A percentile compares a stretch with the other conserved stretches of the same genome.
Evolutionary conservation across 108 stramenopile genomes (phyloP).

Genomic region (Asterionellopsis glacialis): DNA sequence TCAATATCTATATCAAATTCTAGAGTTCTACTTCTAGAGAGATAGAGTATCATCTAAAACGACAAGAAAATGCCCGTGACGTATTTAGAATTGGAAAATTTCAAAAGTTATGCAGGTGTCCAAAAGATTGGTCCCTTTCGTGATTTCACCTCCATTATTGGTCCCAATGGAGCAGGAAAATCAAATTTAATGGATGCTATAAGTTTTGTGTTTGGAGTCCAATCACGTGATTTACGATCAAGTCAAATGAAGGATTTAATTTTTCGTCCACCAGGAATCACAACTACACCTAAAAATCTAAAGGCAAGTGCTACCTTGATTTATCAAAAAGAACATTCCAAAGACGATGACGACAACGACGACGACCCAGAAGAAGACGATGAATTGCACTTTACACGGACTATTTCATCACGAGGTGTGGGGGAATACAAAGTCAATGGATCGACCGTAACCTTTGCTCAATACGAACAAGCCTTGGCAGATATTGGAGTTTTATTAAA

Average conservation of each 20-base stretch:
- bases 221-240: conserved; percentile 90
- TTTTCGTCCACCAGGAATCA: conserved; percentile 70
- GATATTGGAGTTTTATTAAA: conserved; percentile 96
- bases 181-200: conserved; percentile 92
- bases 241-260: conserved; percentile 92
- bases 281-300: conserved; percentile 20
- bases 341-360: too few species aligned
- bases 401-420: conserved; percentile 73
- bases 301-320: conserved; percentile 71
- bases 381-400: conserved; percentile 62
- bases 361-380: conserved; percentile 36
- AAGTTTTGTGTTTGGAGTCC: conserved; percentile 95
- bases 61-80: conserved; percentile 55
- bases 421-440: conserved; percentile 88
- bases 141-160: conserved; percentile 95
- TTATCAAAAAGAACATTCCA: conserved; percentile 47
- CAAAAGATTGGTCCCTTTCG: conserved; percentile 94
- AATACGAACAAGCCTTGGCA: conserved; percentile 81
- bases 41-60: too few species aligned
- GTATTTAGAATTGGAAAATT: conserved; percentile 95
- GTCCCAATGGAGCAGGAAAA: conserved; percentile 95
- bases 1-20: too few species aligned
- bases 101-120: conserved; percentile 96
- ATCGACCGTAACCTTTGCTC: conserved; percentile 62
- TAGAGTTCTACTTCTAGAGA: too few species aligned